These are phyloP conservation scores for Parastagonospora avenae DNA, from an alignment of 2,329 filamentous ascomycete species.

Conservation along the genomic window DNA sequence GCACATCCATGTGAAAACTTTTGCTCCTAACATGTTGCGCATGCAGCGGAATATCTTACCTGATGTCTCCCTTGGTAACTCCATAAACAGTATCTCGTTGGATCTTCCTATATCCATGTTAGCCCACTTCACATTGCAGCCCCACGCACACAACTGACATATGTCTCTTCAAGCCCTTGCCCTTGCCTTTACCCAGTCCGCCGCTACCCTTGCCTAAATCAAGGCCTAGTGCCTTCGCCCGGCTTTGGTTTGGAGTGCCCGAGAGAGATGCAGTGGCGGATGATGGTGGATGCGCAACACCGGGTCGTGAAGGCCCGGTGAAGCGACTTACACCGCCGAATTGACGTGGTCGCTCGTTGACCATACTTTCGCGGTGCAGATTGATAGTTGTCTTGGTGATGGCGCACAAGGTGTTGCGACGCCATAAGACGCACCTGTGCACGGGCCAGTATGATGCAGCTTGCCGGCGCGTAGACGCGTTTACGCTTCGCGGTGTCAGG, in stretches of 20 bases:
- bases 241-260: neutral
- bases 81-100: constrained; percentile 40
- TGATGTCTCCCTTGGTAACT: constrained; percentile 43
- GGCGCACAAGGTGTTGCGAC: neutral
- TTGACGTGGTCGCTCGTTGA: constrained; percentile 12
- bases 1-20: neutral
- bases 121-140: neutral
- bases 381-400: neutral
- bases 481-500: constrained; percentile 14
- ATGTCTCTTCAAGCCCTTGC: constrained; percentile 30
- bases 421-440: constrained; percentile 2
- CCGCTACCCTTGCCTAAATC: constrained; percentile 24
- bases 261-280: neutral
- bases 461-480: constrained; percentile 16
- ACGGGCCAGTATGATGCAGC: neutral
- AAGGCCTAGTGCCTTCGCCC: constrained; percentile 14
- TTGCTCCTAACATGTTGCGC: neutral
- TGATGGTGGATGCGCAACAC: neutral
- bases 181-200: constrained; percentile 24
- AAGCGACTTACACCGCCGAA: constrained; percentile 15
- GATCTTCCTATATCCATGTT: constrained; percentile 28
- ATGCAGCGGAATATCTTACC: constrained; percentile 25
- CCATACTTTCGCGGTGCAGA: constrained; percentile 7
- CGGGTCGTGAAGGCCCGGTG: constrained; percentile 3
- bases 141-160: constrained; percentile 20